phyloP scores from a whole-genome alignment of 2,329 filamentous ascomycete species.

The Fusarium duplospermum region DNA sequence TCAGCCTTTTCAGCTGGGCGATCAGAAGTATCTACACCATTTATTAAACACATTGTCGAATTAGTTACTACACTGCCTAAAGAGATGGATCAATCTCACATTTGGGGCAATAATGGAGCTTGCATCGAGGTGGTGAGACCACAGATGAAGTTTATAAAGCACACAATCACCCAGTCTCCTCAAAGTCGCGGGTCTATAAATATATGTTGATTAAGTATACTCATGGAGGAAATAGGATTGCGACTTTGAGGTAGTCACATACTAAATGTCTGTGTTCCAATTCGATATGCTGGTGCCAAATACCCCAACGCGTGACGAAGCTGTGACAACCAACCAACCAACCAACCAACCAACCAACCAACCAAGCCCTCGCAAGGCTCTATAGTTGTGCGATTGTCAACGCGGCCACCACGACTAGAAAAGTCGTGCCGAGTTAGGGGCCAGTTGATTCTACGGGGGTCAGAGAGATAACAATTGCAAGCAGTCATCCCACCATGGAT shows the following conservation, averaged over 20 bases:
- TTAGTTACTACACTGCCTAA: neutral
- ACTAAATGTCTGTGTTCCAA: neutral
- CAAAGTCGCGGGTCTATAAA: neutral
- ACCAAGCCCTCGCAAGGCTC: neutral
- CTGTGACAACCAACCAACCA: neutral
- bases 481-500: neutral
- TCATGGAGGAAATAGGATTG: neutral
- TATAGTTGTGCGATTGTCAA: neutral
- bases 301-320: neutral
- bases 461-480: neutral
- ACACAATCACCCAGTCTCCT: neutral
- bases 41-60: neutral
- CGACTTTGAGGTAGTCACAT: neutral
- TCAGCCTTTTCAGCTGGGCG: neutral
- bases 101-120: neutral
- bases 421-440: accelerated
- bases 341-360: neutral
- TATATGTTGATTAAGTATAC: neutral
- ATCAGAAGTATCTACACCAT: neutral
- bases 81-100: neutral
- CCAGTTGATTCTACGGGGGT: neutral
- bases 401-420: neutral
- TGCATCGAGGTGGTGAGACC: neutral
- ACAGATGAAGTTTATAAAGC: neutral
- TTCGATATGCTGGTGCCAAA: neutral